Percentiles rank a stretch among this genome's conserved stretches.
These are phyloP conservation scores for Solanum peruvianum DNA, from an alignment of 257 asterid genomes.

Conservation along the genomic window DNA sequence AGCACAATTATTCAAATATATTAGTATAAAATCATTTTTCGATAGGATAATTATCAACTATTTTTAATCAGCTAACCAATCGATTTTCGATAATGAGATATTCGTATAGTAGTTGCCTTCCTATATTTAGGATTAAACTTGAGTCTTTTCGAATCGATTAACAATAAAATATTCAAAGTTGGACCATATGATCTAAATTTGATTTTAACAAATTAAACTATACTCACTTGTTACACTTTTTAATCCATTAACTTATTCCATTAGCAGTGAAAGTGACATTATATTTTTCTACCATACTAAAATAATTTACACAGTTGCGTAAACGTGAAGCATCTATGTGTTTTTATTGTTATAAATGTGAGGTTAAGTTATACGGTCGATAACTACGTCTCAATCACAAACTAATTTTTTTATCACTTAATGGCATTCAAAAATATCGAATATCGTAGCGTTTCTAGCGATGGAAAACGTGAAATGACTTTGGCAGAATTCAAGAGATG, in stretches of 20 bases:
- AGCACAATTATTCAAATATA: neutral
- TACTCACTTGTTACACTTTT: neutral
- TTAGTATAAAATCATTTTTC: neutral
- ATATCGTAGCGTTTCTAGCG: neutral
- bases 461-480: neutral
- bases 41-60: neutral
- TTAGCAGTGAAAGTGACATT: neutral
- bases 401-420: neutral
- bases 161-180: neutral
- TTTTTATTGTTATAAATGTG: neutral
- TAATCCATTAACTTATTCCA: neutral
- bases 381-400: neutral
- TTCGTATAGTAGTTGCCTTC: neutral
- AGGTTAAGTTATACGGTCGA: neutral
- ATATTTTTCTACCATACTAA: neutral
- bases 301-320: neutral
- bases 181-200: neutral
- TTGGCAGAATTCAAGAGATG: neutral
- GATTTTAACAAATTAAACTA: neutral
- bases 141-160: neutral
- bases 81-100: neutral
- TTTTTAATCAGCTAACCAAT: neutral
- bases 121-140: neutral
- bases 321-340: neutral
- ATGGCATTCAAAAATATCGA: neutral